These are phyloP conservation scores for Fusarium sp. DNA, from an alignment of 2,329 filamentous ascomycete species.

Conservation along the genomic window DNA sequence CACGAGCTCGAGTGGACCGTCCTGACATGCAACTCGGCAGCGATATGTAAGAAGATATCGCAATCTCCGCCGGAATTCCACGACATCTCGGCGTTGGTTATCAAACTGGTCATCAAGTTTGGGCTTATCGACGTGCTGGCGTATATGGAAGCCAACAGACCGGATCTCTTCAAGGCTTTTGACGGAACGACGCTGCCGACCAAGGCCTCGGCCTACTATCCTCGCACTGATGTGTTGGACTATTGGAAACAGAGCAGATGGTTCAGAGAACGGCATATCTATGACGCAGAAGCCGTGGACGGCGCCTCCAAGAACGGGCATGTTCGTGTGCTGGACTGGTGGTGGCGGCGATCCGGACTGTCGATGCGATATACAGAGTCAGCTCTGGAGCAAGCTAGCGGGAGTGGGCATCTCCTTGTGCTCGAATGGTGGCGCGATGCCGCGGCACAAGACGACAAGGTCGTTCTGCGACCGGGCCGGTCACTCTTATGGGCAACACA, in stretches of 20 bases:
- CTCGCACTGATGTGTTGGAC: constrained; percentile 84
- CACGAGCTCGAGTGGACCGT: constrained; percentile 88
- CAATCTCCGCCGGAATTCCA: constrained; percentile 76
- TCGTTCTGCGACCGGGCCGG: constrained; percentile 82
- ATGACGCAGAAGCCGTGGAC: constrained; percentile 86
- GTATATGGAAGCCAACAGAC: constrained; percentile 71
- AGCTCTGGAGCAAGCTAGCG: constrained; percentile 88
- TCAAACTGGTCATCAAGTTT: constrained; percentile 93
- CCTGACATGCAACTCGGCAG: constrained; percentile 75
- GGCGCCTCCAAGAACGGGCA: constrained; percentile 89
- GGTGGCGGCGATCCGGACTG: constrained; percentile 82
- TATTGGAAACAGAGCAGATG: constrained; percentile 90
- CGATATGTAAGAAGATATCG: constrained; percentile 80
- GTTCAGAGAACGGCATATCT: constrained; percentile 83
- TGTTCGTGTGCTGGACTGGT: constrained; percentile 89
- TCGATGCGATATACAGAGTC: constrained; percentile 87
- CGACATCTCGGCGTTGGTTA: constrained; percentile 81
- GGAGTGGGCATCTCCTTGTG: constrained; percentile 85
- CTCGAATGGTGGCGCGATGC: constrained; percentile 93
- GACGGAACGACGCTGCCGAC: constrained; percentile 88
- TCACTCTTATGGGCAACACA: constrained; percentile 87
- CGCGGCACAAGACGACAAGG: constrained; percentile 67
- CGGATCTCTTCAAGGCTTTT: constrained; percentile 85
- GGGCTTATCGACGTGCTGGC: constrained; percentile 82
- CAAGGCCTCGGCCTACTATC: constrained; percentile 89